Percentiles rank a stretch among this genome's conserved stretches.
phyloP scores from a whole-genome alignment of 805 yeast genomes.

The Alloascoidea hylecoeti region DNA sequence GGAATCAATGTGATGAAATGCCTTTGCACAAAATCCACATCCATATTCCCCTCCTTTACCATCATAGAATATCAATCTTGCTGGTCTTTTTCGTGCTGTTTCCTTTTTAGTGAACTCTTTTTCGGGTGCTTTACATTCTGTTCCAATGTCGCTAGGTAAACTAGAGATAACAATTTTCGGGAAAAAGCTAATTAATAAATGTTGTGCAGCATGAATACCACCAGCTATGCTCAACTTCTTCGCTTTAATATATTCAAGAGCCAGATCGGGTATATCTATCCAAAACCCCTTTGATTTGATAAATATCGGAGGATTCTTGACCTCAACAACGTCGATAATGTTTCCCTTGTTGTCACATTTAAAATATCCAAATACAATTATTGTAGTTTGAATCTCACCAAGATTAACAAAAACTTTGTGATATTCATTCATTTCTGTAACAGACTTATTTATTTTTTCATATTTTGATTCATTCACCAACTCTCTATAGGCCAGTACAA shows the following conservation, averaged over 20 bases:
- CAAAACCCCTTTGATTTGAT: slow-evolving; percentile 72
- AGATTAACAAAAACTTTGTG: slow-evolving; percentile 33
- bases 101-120: slow-evolving; percentile 80
- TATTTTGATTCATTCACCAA: slow-evolving; percentile 27
- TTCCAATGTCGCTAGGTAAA: slow-evolving; percentile 43
- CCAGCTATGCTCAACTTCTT: slow-evolving; percentile 67
- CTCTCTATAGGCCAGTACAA: slow-evolving; percentile 50
- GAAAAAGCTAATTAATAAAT: slow-evolving; percentile 66
- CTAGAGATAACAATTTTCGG: slow-evolving; percentile 60
- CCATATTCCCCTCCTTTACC: slow-evolving; percentile 71
- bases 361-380: slow-evolving; percentile 83
- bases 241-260: slow-evolving; percentile 38
- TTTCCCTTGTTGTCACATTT: slow-evolving; percentile 64
- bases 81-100: slow-evolving; percentile 67
- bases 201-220: slow-evolving; percentile 95
- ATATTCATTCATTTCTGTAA: too few relatives aligned
- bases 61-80: slow-evolving; percentile 74
- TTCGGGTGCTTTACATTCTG: slow-evolving; percentile 97
- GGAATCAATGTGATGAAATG: slow-evolving; percentile 64
- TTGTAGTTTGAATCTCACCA: slow-evolving; percentile 63
- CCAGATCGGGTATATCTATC: slow-evolving; percentile 71
- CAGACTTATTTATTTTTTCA: slow-evolving; percentile 1
- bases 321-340: slow-evolving; percentile 89
- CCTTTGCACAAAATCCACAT: slow-evolving; percentile 65
- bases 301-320: slow-evolving; percentile 71